A percentile compares a stretch with the other conserved stretches of the same genome.
These are phyloP conservation scores for Rhizomucor pusillus DNA, from an alignment of 371 early-diverging fungal species.

Conservation along the genomic window DNA sequence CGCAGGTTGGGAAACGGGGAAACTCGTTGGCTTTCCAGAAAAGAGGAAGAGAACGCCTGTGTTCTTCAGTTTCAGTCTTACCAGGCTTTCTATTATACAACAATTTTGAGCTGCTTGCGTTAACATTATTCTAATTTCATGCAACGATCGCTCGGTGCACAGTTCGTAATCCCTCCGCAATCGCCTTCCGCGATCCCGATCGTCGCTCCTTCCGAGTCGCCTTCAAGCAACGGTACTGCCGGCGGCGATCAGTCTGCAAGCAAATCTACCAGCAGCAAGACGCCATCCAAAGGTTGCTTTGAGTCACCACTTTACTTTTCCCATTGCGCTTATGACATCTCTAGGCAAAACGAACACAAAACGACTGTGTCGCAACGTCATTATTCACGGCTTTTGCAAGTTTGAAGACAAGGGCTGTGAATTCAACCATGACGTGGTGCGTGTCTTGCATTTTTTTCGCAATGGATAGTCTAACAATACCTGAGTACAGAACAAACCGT, in stretches of 20 bases:
- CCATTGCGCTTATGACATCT: constrained; percentile 5
- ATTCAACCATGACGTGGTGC: constrained; percentile 77
- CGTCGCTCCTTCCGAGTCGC: constrained; percentile 44
- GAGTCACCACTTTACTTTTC: background rate
- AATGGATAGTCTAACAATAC: constrained; percentile 6
- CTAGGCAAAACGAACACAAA: constrained; percentile 35
- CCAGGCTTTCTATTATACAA: no score
- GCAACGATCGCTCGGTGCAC: constrained; percentile 31
- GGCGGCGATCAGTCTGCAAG: constrained; percentile 12
- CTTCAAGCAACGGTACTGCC: constrained; percentile 20
- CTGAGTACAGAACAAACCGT: constrained; percentile 21
- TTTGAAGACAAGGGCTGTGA: constrained; percentile 83
- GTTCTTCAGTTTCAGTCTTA: no score
- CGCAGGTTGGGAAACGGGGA: no score
- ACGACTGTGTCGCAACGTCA: constrained; percentile 75
- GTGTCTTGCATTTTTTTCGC: constrained; percentile 8
- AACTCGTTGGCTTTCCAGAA: no score
- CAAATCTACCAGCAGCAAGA: constrained; percentile 19
- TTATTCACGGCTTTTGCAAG: constrained; percentile 87
- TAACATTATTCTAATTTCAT: background rate
- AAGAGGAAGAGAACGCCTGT: no score
- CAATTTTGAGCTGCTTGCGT: no score
- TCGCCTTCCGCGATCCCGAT: constrained; percentile 59
- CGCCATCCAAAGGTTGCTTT: constrained; percentile 44
- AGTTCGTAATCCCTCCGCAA: constrained; percentile 44